These are phyloP conservation scores for Kappamyces sp. DNA, from an alignment of 192 early-diverging fungal genomes.

Conservation along the genomic window DNA sequence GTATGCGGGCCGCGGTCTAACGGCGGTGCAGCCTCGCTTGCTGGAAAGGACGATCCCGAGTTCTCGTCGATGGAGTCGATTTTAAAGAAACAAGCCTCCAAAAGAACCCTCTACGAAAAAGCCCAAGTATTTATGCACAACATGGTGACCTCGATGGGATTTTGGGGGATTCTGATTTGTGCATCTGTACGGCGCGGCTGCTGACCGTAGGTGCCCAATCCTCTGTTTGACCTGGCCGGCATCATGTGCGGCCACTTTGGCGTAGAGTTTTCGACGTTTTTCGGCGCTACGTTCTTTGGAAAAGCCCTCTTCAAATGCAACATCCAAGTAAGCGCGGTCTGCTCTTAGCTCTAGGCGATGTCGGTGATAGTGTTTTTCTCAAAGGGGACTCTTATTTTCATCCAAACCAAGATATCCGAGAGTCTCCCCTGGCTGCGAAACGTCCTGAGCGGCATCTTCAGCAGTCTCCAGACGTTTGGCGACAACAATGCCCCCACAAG, in stretches of 20 bases:
- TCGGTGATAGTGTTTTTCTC: constrained; percentile 81
- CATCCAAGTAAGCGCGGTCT: constrained; percentile 51
- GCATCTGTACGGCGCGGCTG: constrained; percentile 59
- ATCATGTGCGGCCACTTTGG: constrained; percentile 90
- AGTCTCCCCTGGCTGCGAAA: constrained; percentile 51
- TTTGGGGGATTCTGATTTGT: constrained; percentile 84
- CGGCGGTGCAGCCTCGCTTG: constrained; percentile 28
- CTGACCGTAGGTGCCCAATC: constrained; percentile 77
- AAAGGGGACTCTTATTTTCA: constrained; percentile 59
- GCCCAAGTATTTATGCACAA: constrained; percentile 61
- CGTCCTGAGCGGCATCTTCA: background rate
- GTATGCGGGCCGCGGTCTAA: constrained; percentile 23
- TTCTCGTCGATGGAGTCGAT: constrained; percentile 31
- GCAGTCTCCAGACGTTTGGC: constrained; percentile 14
- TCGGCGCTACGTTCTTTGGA: constrained; percentile 90
- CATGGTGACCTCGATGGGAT: constrained; percentile 71
- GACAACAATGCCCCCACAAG: background rate
- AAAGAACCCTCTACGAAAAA: constrained; percentile 61
- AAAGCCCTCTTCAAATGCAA: constrained; percentile 85
- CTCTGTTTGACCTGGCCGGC: constrained; percentile 92
- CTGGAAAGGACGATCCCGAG: constrained; percentile 37
- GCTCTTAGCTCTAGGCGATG: constrained; percentile 44
- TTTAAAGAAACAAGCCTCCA: constrained; percentile 40
- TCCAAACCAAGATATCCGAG: constrained; percentile 49
- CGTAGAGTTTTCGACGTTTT: constrained; percentile 90